A percentile compares a stretch with the other conserved stretches of the same genome.
phyloP scores from a whole-genome alignment of 345 rosid species.

The Eucalyptus albens region DNA sequence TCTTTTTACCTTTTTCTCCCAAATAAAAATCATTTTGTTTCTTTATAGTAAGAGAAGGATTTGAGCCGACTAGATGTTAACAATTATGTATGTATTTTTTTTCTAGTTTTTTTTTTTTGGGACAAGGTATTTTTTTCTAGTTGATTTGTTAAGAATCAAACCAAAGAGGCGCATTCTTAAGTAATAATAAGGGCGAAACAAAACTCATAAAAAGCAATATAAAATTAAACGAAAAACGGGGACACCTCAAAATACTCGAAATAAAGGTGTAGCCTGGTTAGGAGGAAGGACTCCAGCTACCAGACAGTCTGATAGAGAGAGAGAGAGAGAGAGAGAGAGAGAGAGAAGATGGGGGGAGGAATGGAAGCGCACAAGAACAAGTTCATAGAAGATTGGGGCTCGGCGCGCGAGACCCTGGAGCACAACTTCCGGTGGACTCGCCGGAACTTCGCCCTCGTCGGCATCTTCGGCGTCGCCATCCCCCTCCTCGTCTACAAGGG shows the following conservation, averaged over 20 bases:
- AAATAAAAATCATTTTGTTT: neutral
- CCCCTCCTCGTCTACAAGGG: constrained; percentile 81
- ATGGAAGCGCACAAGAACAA: constrained; percentile 86
- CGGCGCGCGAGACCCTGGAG: constrained; percentile 80
- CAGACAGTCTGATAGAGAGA: neutral
- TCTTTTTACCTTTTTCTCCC: neutral
- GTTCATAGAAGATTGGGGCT: constrained; percentile 91
- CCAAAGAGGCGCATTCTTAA: neutral
- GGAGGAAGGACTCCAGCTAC: neutral
- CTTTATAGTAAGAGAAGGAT: neutral
- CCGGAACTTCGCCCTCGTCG: constrained; percentile 76
- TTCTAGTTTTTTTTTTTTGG: too few relatives aligned
- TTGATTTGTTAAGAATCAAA: neutral
- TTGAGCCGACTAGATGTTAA: neutral
- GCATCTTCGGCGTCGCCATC: constrained; percentile 88
- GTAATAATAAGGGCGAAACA: accelerated
- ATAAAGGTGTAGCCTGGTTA: neutral
- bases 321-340: neutral
- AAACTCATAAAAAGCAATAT: neutral
- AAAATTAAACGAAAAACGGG: neutral
- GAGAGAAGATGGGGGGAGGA: constrained; percentile 68
- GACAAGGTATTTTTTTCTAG: neutral
- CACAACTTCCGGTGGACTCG: constrained; percentile 92
- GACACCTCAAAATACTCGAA: neutral
- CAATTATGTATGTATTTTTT: neutral